These are phyloP conservation scores for Sarcodon sp. DNA, from an alignment of 768 basidiomycete genomes.

Conservation along the genomic window DNA sequence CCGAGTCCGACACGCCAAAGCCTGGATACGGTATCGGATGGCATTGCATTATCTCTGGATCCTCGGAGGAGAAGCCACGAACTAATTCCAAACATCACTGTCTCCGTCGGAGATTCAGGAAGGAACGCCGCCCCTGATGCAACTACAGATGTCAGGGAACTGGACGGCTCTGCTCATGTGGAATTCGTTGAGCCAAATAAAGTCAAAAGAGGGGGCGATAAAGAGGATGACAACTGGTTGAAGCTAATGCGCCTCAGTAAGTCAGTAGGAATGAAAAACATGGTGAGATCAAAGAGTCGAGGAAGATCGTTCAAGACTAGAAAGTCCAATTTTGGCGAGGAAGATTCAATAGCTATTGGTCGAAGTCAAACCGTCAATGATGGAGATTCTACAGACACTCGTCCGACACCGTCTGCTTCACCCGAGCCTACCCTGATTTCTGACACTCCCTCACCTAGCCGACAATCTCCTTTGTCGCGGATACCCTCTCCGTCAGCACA, in stretches of 20 bases:
- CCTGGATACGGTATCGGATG: slow-evolving; percentile 23
- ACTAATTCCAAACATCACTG: background rate
- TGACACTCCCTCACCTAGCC: background rate
- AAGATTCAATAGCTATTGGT: too few relatives aligned
- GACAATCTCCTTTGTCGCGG: background rate
- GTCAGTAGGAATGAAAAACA: slow-evolving; percentile 32
- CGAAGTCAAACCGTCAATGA: too few relatives aligned
- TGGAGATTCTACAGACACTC: too few relatives aligned
- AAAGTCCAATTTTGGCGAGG: too few relatives aligned
- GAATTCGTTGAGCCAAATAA: slow-evolving; percentile 20
- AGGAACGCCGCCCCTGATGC: background rate
- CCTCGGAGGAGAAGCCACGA: slow-evolving; percentile 32
- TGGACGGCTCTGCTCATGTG: slow-evolving; percentile 11
- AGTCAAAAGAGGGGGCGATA: slow-evolving; percentile 14
- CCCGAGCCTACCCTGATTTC: background rate
- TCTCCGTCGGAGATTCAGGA: background rate
- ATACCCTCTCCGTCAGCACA: background rate
- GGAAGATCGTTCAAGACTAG: background rate
- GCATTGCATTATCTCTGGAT: slow-evolving; percentile 21
- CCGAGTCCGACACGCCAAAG: slow-evolving; percentile 19
- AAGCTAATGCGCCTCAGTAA: slow-evolving; percentile 53
- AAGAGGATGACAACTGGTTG: slow-evolving; percentile 43
- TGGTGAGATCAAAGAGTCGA: slow-evolving; percentile 13
- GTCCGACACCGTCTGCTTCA: too few relatives aligned
- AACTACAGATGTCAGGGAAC: background rate